These are phyloP conservation scores for Alternaria sp. DNA, from an alignment of 2,329 filamentous ascomycete genomes.

Conservation along the genomic window DNA sequence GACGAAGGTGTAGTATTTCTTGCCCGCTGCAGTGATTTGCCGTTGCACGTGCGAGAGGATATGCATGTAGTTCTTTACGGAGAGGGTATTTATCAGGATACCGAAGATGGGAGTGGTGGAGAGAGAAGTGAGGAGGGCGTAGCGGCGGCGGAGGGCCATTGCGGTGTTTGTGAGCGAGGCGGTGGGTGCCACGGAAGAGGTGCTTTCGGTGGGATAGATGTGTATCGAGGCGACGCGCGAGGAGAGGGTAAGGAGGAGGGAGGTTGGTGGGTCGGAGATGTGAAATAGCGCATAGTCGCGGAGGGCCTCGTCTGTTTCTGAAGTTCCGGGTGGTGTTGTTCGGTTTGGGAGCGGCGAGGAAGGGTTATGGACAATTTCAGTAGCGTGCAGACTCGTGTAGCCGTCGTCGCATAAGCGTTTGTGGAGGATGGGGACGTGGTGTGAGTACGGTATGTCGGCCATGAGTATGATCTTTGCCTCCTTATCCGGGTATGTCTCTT, in stretches of 20 bases:
- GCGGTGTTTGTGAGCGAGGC: slow-evolving; percentile 61
- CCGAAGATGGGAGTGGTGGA: slow-evolving; percentile 86
- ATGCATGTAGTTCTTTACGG: slow-evolving; percentile 86
- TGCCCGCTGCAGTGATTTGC: slow-evolving; percentile 80
- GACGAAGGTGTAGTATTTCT: slow-evolving; percentile 96
- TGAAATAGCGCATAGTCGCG: slow-evolving; percentile 82
- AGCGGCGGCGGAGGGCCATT: slow-evolving; percentile 79
- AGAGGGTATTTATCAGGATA: slow-evolving; percentile 94
- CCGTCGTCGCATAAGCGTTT: slow-evolving; percentile 66
- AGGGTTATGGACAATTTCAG: slow-evolving; percentile 79
- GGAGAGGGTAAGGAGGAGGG: slow-evolving; percentile 86
- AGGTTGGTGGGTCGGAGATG: slow-evolving; percentile 79
- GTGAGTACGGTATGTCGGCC: slow-evolving; percentile 87
- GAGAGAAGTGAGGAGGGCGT: slow-evolving; percentile 83
- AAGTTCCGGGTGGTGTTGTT: slow-evolving; percentile 65
- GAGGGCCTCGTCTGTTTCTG: slow-evolving; percentile 60
- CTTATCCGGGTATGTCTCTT: slow-evolving; percentile 71
- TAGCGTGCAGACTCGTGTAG: slow-evolving; percentile 75
- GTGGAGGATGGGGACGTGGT: slow-evolving; percentile 72
- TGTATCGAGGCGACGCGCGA: slow-evolving; percentile 81
- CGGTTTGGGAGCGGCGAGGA: slow-evolving; percentile 86
- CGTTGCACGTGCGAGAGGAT: slow-evolving; percentile 78
- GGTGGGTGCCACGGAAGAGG: slow-evolving; percentile 23
- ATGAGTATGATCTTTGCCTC: slow-evolving; percentile 76
- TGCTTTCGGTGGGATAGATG: slow-evolving; percentile 72